A percentile compares a stretch with the other conserved stretches of the same genome.
Evolutionary conservation across 176 grass and related monocot species (phyloP).

Genomic region (Pharus latifolius): DNA sequence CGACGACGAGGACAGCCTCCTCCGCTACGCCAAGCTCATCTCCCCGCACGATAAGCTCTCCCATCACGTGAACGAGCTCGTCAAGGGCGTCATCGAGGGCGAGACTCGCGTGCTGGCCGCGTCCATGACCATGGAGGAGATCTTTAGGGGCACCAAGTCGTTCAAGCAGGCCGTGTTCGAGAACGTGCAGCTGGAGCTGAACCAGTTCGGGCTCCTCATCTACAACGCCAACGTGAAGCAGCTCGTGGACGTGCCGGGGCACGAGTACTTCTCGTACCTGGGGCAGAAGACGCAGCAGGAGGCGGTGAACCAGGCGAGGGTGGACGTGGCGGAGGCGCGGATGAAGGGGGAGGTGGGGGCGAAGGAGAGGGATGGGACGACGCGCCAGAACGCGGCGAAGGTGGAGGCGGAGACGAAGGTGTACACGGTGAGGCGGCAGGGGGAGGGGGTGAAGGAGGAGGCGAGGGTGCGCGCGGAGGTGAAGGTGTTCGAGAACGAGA

Average conservation of each 20-base stretch:
- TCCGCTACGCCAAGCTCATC: slow-evolving; percentile 81
- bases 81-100: slow-evolving; percentile 77
- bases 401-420: slow-evolving; percentile 65
- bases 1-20: slow-evolving; percentile 30
- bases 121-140: slow-evolving; percentile 86
- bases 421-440: slow-evolving; percentile 38
- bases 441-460: slow-evolving; percentile 47
- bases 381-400: slow-evolving; percentile 55
- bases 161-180: slow-evolving; percentile 64
- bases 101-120: slow-evolving; percentile 75
- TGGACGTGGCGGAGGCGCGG: slow-evolving; percentile 57
- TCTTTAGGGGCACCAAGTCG: slow-evolving; percentile 71
- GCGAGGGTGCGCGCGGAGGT: slow-evolving; percentile 48
- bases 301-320: slow-evolving; percentile 68
- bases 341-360: slow-evolving; percentile 65
- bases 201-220: slow-evolving; percentile 80
- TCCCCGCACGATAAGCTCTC: slow-evolving; percentile 60
- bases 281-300: slow-evolving; percentile 84
- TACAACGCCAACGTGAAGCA: slow-evolving; percentile 95
- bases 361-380: slow-evolving; percentile 41
- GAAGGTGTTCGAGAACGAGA: slow-evolving; percentile 55
- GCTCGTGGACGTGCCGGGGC: slow-evolving; percentile 53
- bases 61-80: slow-evolving; percentile 72
- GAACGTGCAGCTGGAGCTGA: slow-evolving; percentile 65
- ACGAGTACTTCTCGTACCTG: slow-evolving; percentile 90